Conservation (phyloP, 495 filamentous ascomycete species). For the Durotheca rogersii region DNA sequence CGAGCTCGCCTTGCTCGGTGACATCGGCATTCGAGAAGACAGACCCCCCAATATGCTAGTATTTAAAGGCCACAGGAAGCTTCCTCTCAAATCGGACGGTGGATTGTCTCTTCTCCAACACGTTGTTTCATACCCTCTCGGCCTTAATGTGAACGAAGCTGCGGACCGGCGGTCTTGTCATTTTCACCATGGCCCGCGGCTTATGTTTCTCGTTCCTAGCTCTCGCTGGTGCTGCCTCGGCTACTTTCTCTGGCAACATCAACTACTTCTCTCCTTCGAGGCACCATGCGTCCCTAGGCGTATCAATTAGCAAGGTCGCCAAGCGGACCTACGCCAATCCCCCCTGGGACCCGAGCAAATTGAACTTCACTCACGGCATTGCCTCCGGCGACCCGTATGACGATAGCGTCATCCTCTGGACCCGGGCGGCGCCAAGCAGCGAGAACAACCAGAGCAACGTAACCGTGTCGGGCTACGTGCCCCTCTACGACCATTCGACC, state of each 20-base stretch:
- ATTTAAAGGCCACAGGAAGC: not conserved
- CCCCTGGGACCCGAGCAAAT: slow-evolving; percentile 42
- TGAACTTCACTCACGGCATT: slow-evolving; percentile 63
- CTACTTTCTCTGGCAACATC: slow-evolving; percentile 49
- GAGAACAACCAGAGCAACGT: slow-evolving; percentile 56
- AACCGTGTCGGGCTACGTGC: slow-evolving; percentile 55
- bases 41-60: slow-evolving; percentile 2
- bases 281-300: slow-evolving; percentile 57
- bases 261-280: slow-evolving; percentile 62
- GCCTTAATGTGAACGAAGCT: no score
- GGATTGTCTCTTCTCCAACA: slow-evolving; percentile 2
- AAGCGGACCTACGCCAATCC: slow-evolving; percentile 38
- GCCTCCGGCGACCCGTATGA: slow-evolving; percentile 66
- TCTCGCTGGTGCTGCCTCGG: slow-evolving; percentile 20
- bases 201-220: slow-evolving; percentile 12
- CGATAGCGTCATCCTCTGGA: slow-evolving; percentile 65
- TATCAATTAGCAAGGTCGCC: slow-evolving; percentile 51
- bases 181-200: slow-evolving; percentile 21
- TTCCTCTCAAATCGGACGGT: not conserved
- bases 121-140: no score
- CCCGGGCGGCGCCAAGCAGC: slow-evolving; percentile 53
- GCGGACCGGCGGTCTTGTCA: no score
- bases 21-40: slow-evolving; percentile 1
- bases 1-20: slow-evolving; percentile 4
- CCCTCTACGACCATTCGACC: slow-evolving; percentile 58